Conservation (phyloP, 768 basidiomycete genomes). For the Sarcodon sp. region DNA sequence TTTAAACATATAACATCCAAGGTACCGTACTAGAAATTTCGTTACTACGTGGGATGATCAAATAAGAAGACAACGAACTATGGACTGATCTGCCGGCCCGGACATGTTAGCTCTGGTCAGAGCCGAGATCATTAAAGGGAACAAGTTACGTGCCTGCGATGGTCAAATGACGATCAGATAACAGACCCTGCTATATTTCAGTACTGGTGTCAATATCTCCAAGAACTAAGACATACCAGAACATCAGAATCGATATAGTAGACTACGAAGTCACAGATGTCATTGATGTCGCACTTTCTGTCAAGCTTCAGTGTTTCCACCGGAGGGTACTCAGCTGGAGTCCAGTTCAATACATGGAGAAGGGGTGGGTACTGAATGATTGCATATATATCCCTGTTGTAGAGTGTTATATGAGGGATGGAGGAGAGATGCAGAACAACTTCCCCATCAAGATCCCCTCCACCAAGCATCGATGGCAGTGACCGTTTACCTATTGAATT, state of each 20-base stretch:
- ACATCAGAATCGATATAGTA: conserved; percentile 80
- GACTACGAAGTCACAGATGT: conserved; percentile 71
- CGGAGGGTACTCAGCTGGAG: conserved; percentile 35
- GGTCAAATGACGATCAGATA: conserved; percentile 53
- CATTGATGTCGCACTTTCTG: conserved; percentile 43
- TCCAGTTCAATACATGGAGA: conserved; percentile 12
- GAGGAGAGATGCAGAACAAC: conserved; percentile 3
- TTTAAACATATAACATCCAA: conserved; percentile 39
- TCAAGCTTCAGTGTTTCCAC: conserved; percentile 10
- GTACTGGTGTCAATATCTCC: not conserved
- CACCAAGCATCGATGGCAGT: conserved; percentile 55
- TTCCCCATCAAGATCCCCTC: conserved; percentile 76
- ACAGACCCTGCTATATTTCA: conserved; percentile 36
- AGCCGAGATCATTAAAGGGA: not conserved
- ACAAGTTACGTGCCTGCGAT: conserved; percentile 43
- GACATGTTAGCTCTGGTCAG: not conserved
- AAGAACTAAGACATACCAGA: conserved; percentile 30
- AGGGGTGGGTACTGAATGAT: conserved; percentile 43
- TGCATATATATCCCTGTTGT: conserved; percentile 48
- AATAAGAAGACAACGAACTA: conserved; percentile 21
- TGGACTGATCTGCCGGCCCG: conserved; percentile 48
- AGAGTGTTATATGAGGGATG: conserved; percentile 1
- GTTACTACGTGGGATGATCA: too few species aligned
- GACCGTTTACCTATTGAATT: conserved; percentile 36
- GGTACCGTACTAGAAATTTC: conserved; percentile 38